phyloP scores from a whole-genome alignment of 1,284 basidiomycete genomes.

The Filobasidium uniguttulatum region DNA sequence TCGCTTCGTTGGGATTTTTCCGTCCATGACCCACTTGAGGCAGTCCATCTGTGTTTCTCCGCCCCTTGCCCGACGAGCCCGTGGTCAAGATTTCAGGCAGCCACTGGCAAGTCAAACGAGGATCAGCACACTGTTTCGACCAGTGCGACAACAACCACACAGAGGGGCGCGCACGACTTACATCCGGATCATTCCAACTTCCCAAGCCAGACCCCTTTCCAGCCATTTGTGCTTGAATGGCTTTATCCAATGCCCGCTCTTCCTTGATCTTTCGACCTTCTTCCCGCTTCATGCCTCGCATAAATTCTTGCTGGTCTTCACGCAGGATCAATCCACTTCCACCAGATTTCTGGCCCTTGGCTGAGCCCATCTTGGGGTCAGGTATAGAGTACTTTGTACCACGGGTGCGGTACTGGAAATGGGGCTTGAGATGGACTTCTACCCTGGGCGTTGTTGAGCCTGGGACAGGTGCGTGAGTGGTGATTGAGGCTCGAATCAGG shows the following conservation, averaged over 20 bases:
- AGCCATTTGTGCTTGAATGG: conserved; percentile 43
- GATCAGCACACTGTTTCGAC: neutral
- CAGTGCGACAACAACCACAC: neutral
- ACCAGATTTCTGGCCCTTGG: conserved; percentile 68
- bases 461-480: conserved; percentile 45
- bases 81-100: conserved; percentile 69
- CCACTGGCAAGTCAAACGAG: conserved; percentile 42
- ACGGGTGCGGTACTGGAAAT: conserved; percentile 85
- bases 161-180: conserved; percentile 19
- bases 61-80: conserved; percentile 58
- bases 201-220: conserved; percentile 45
- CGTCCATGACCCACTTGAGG: conserved; percentile 70
- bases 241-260: conserved; percentile 56
- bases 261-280: conserved; percentile 61
- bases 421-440: conserved; percentile 72
- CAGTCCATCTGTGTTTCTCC: conserved; percentile 49
- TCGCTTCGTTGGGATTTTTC: conserved; percentile 72
- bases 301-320: conserved; percentile 78
- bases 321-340: conserved; percentile 57
- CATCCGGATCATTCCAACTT: conserved; percentile 87
- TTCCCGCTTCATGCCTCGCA: conserved; percentile 61
- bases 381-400: conserved; percentile 92
- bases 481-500: conserved; percentile 79
- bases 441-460: conserved; percentile 49
- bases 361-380: conserved; percentile 72